Conservation (phyloP, 306 rosid species). For the Myrica gale region DNA sequence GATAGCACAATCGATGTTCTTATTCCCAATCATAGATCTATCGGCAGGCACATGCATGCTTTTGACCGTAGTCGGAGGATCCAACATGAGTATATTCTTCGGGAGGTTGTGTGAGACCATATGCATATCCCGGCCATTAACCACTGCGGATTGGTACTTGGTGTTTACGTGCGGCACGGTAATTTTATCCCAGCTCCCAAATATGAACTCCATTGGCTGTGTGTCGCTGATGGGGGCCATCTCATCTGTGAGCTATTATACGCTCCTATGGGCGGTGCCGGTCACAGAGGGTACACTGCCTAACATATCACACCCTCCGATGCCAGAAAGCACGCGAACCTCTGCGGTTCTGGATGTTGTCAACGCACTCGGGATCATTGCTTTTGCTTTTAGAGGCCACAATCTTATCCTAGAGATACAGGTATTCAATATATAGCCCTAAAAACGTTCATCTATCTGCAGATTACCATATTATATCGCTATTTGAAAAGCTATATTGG, state of each 20-base stretch:
- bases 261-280: slow-evolving; percentile 43
- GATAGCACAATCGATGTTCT: slow-evolving; percentile 9
- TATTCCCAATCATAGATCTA: slow-evolving; percentile 43
- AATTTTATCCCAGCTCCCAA: slow-evolving; percentile 46
- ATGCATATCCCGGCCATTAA: slow-evolving; percentile 32
- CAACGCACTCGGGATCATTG: slow-evolving; percentile 51
- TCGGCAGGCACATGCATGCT: slow-evolving; percentile 45
- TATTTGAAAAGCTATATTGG: no score
- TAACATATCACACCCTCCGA: slow-evolving; percentile 37
- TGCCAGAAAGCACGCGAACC: neutral
- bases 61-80: slow-evolving; percentile 46
- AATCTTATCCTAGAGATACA: slow-evolving; percentile 62
- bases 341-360: slow-evolving; percentile 33
- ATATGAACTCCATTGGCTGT: slow-evolving; percentile 54
- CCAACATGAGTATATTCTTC: slow-evolving; percentile 23
- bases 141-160: slow-evolving; percentile 48
- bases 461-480: no score
- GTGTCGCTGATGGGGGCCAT: slow-evolving; percentile 49
- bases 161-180: slow-evolving; percentile 45
- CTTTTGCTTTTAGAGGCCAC: slow-evolving; percentile 62
- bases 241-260: slow-evolving; percentile 45
- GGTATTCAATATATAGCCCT: slow-evolving; percentile 22
- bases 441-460: no score
- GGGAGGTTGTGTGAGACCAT: slow-evolving; percentile 34
- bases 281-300: slow-evolving; percentile 39